phyloP scores from a whole-genome alignment of 164 flowering plant species.

The Cinnamomum micranthum region DNA sequence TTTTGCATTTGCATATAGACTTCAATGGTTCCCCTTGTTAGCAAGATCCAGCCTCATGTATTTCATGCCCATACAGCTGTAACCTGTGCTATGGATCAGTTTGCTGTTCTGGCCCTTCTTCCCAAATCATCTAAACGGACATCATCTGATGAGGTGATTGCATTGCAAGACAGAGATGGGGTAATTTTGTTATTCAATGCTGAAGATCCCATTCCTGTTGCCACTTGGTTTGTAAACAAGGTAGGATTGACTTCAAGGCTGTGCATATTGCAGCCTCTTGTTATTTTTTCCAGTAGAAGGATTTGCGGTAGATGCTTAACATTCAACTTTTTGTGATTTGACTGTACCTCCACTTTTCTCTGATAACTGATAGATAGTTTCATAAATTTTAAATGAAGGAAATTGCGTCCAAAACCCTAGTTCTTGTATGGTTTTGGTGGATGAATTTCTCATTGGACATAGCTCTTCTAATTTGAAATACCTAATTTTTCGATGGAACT shows the following conservation, averaged over 20 bases:
- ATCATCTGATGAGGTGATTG: constrained; percentile 26
- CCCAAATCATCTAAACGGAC: constrained; percentile 26
- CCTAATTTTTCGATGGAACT: neutral
- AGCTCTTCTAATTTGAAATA: neutral
- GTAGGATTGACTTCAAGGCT: constrained; percentile 26
- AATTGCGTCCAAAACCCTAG: neutral
- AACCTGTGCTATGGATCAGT: constrained; percentile 46
- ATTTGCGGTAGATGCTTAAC: neutral
- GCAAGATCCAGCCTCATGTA: neutral
- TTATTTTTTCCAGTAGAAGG: neutral
- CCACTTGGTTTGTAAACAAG: constrained; percentile 77
- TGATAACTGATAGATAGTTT: neutral
- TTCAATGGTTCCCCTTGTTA: neutral
- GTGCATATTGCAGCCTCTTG: neutral
- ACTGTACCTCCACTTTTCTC: neutral
- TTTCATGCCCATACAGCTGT: constrained; percentile 50
- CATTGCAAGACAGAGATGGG: constrained; percentile 46
- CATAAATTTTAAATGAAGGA: neutral
- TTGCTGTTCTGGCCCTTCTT: constrained; percentile 71
- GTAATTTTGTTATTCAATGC: constrained; percentile 61
- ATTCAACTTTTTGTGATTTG: neutral
- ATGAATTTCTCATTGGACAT: neutral
- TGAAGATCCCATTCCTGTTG: constrained; percentile 57
- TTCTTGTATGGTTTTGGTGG: neutral
- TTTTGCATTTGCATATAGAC: constrained; percentile 45